A percentile compares a stretch with the other conserved stretches of the same genome.
Evolutionary conservation across 2,329 filamentous ascomycete species (phyloP).

Genomic region (Endoconidiophora polonica): DNA sequence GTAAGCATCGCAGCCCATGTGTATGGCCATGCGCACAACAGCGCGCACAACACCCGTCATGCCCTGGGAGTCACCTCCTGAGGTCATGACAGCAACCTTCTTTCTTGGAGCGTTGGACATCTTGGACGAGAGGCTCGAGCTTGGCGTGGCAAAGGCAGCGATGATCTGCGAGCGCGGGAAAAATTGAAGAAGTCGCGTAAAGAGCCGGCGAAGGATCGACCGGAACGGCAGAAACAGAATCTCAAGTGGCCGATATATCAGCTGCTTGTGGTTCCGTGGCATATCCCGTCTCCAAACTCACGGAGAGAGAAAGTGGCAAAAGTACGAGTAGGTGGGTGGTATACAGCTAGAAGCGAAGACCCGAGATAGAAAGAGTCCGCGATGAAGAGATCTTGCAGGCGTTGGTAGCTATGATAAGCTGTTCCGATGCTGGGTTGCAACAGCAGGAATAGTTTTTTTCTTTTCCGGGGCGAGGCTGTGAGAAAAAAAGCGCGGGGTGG

Average conservation of each 20-base stretch:
- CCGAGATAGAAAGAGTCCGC: not conserved
- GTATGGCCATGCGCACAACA: slow-evolving; percentile 79
- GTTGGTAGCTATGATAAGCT: not conserved
- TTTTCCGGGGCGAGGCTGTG: not conserved
- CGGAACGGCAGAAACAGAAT: slow-evolving; percentile 18
- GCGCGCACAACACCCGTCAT: slow-evolving; percentile 89
- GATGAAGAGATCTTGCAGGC: not conserved
- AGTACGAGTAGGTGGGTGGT: not conserved
- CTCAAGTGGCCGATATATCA: slow-evolving; percentile 20
- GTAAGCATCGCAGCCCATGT: slow-evolving; percentile 64
- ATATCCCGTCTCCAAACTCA: slow-evolving; percentile 9
- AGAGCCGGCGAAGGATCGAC: slow-evolving; percentile 15
- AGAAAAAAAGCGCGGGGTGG: not conserved
- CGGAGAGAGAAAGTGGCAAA: slow-evolving; percentile 1
- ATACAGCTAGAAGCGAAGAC: not conserved
- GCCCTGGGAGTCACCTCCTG: slow-evolving; percentile 81
- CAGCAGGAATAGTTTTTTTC: not conserved
- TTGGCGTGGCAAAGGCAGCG: slow-evolving; percentile 7
- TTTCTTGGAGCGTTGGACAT: slow-evolving; percentile 33
- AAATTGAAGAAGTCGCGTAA: slow-evolving; percentile 10
- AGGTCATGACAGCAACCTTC: slow-evolving; percentile 83
- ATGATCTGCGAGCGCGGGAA: slow-evolving; percentile 10
- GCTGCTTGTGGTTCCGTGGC: slow-evolving; percentile 12
- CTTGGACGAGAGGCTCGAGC: slow-evolving; percentile 13
- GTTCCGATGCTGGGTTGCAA: too few species aligned